Evolutionary conservation across 129 eudicot genomes (phyloP).

Genomic region (Escallonia herrerae): DNA sequence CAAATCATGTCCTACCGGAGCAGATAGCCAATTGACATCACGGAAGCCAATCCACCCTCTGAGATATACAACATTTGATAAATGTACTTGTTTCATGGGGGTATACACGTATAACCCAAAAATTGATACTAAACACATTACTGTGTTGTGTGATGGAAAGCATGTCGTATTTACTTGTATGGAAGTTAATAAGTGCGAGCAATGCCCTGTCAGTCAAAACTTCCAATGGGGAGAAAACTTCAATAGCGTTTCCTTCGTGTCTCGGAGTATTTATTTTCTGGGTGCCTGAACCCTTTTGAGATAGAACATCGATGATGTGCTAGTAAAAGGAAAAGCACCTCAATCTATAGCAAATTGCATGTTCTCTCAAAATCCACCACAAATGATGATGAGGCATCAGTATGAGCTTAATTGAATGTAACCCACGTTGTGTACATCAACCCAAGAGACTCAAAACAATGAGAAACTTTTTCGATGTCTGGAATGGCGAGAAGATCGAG

Average conservation of each 20-base stretch:
- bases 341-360: too few species aligned
- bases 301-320: too few species aligned
- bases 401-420: too few species aligned
- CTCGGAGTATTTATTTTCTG: neutral
- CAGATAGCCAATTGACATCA: too few species aligned
- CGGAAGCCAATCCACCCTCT: too few species aligned
- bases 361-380: too few species aligned
- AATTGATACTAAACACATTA: neutral
- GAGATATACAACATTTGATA: too few species aligned
- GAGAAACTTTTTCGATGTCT: constrained; percentile 40
- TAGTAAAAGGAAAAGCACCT: too few species aligned
- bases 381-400: too few species aligned
- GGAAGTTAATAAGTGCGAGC: neutral
- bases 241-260: neutral
- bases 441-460: constrained; percentile 11
- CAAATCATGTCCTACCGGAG: too few species aligned
- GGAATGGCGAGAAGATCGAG: constrained; percentile 38
- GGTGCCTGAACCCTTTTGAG: neutral
- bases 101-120: constrained; percentile 14
- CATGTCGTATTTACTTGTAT: constrained; percentile 14
- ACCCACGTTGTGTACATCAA: too few species aligned
- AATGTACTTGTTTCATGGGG: neutral
- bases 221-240: neutral
- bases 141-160: neutral
- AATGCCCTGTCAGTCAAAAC: neutral